Conservation (phyloP, 148 eudicot genomes). For the Rhododendron ovatum region DNA sequence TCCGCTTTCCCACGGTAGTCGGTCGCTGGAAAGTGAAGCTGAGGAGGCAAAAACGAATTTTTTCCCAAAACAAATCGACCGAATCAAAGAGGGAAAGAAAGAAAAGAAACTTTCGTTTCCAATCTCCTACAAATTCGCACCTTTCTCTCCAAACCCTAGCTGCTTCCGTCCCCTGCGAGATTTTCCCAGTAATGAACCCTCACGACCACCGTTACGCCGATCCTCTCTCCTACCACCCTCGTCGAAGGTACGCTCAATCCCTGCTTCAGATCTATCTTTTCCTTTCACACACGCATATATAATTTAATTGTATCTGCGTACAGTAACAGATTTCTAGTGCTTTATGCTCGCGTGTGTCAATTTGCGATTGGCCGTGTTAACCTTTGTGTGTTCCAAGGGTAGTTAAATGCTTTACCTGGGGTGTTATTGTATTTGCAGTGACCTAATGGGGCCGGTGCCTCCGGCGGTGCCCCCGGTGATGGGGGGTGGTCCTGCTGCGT, state of each 20-base stretch:
- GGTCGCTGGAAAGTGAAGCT: neutral
- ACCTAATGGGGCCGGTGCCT: conserved; percentile 57
- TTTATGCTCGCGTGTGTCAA: neutral
- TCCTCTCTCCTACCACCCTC: conserved; percentile 68
- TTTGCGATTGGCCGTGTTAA: neutral
- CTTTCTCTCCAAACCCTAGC: neutral
- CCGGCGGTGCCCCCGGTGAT: conserved; percentile 33
- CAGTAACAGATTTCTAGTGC: neutral
- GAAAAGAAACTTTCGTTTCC: neutral
- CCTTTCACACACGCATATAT: neutral
- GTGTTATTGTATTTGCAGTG: conserved; percentile 34
- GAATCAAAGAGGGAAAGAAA: neutral
- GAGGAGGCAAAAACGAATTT: neutral
- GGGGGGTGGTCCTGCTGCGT: conserved; percentile 39
- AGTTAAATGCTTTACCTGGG: neutral
- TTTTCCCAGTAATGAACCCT: conserved; percentile 22
- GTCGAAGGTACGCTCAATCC: conserved; percentile 53
- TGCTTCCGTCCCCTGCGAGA: neutral
- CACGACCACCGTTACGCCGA: conserved; percentile 69
- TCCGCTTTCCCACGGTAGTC: neutral
- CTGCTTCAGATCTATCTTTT: neutral
- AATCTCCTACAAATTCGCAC: neutral
- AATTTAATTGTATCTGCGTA: too few species aligned
- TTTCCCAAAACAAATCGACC: neutral
- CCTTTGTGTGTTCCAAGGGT: neutral